Evolutionary conservation across 352 stramenopile genomes (phyloP), one percentile per base, ranked within the genome.

Genomic region (Thalassiosira livingstoniorum): DNA sequence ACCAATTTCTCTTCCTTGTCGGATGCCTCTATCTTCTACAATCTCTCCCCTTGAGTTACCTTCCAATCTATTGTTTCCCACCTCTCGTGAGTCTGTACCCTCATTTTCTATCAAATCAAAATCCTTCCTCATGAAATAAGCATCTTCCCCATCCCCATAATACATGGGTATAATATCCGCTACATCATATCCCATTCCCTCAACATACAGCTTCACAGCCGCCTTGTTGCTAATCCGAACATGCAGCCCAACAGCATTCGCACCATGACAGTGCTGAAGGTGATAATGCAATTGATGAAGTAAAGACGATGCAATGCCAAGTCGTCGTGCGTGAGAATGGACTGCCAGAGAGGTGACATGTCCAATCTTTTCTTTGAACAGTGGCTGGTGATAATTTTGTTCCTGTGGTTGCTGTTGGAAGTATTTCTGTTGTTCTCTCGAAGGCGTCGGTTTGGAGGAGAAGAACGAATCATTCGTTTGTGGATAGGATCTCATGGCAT

Each of bases 311-410:
- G 92, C 93, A 39, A 96, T 75, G 34, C 93, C 93, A 2, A 89
- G 67, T 21, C 93, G 75, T 51, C 93, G 89, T 73, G 85, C 94
- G 39, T 90, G 81, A 15, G 88, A 81, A 47, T 88, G 72, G 0
- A 96, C 93, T 1, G 93, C 93, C 0, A 96, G 72, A 54, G 82
- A 92, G 1, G 92, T 96, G 0, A 96, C 90, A 69, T 96, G 93
- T n/a, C 93, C 93, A 0, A 90, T 54, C 51, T 45, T 82, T 75
- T 88, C 78, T 43, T 2, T 63, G 7, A 11, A 66, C 29, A 42
- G 53, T 60, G 43, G 35, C 62, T 54, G 11, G 29, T 54, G n/a
- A n/a, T n/a, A n/a, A n/a, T n/a, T 11, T 51, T 37, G 27, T 69
- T 18, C 29, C 39, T 53, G 32, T 32, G 31, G 32, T 43, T 43